Conservation (phyloP, 2,329 filamentous ascomycete species). For the Bisporella sp. region DNA sequence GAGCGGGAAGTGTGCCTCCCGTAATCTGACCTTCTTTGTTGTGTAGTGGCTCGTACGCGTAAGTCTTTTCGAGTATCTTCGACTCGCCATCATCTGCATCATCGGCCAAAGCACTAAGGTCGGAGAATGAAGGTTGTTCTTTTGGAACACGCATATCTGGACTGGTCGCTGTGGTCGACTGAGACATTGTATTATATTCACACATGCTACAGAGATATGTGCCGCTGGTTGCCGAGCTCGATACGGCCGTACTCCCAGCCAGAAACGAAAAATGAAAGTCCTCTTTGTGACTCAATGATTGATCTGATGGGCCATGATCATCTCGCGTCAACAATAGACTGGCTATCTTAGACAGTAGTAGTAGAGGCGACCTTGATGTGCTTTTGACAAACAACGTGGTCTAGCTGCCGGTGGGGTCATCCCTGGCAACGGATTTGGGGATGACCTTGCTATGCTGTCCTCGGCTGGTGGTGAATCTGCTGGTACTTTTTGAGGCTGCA, state of each 20-base stretch:
- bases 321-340: too few species aligned
- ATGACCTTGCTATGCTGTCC: too few species aligned
- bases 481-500: too few species aligned
- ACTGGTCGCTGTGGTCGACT: constrained; percentile 78
- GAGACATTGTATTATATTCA: constrained; percentile 71
- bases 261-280: constrained; percentile 47
- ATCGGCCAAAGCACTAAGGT: constrained; percentile 62
- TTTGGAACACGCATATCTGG: constrained; percentile 74
- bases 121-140: constrained; percentile 28
- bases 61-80: constrained; percentile 82
- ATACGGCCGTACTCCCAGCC: constrained; percentile 65
- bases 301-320: constrained; percentile 42
- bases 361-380: too few species aligned
- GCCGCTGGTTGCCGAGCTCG: constrained; percentile 68
- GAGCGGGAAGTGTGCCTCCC: constrained; percentile 79
- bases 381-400: too few species aligned
- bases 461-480: too few species aligned
- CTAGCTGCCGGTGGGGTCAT: too few species aligned
- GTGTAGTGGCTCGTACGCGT: constrained; percentile 81
- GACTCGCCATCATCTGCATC: constrained; percentile 75
- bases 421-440: too few species aligned
- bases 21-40: constrained; percentile 95
- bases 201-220: constrained; percentile 67
- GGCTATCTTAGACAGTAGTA: too few species aligned
- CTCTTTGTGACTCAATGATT: constrained; percentile 36